Conservation (phyloP, 495 filamentous ascomycete species). For the Rhypophila decipiens region DNA sequence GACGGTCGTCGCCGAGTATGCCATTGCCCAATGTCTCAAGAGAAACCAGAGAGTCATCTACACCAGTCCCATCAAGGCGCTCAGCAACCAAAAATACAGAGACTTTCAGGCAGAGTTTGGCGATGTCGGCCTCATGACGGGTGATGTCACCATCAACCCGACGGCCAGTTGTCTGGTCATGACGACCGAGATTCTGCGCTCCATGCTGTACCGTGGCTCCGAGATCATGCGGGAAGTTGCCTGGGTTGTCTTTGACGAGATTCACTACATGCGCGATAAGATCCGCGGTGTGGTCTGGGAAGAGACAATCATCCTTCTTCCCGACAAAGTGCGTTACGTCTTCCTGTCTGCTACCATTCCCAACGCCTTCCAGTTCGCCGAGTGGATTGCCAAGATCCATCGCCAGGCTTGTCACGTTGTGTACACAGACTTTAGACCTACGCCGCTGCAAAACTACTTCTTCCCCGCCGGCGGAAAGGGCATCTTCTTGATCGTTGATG, state of each 20-base stretch:
- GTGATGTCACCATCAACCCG: conserved; percentile 98
- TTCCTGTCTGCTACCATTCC: conserved; percentile 99
- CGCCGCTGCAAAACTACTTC: conserved; percentile 94
- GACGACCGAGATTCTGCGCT: conserved; percentile 98
- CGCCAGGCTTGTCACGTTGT: conserved; percentile 96
- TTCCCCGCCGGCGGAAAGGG: conserved; percentile 91
- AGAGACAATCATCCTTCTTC: conserved; percentile 94
- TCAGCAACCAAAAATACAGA: conserved; percentile 97
- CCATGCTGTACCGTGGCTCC: conserved; percentile 95
- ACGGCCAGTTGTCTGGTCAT: conserved; percentile 97
- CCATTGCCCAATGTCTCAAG: conserved; percentile 94
- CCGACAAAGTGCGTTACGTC: conserved; percentile 96
- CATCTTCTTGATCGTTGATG: conserved; percentile 91
- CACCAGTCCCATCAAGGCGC: conserved; percentile 96
- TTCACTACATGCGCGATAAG: conserved; percentile 96
- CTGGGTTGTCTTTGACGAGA: conserved; percentile 97
- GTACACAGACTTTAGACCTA: conserved; percentile 96
- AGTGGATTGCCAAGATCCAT: conserved; percentile 97
- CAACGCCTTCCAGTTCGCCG: conserved; percentile 98
- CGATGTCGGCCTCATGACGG: conserved; percentile 97
- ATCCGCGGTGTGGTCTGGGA: conserved; percentile 96
- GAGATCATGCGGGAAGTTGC: conserved; percentile 99
- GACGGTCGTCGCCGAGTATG: conserved; percentile 96
- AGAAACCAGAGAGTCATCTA: conserved; percentile 98
- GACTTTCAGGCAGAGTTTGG: conserved; percentile 94